Conservation (phyloP, 2,329 filamentous ascomycete genomes). For the Paraconiothyrium sp. region DNA sequence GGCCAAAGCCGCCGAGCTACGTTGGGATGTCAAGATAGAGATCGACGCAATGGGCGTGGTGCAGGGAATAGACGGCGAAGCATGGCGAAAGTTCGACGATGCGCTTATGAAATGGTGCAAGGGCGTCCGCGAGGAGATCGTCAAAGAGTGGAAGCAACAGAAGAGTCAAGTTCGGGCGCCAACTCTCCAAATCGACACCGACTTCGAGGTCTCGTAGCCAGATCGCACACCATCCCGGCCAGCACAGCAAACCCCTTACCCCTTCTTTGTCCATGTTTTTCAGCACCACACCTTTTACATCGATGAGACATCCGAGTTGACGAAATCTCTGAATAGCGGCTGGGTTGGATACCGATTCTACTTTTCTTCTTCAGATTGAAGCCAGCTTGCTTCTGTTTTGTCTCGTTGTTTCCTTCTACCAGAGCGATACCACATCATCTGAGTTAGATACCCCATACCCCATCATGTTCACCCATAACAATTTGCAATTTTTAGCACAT, state of each 20-base stretch:
- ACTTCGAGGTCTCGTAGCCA: conserved; percentile 39
- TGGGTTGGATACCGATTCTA: conserved; percentile 15
- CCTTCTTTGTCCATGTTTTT: conserved; percentile 40
- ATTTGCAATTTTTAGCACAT: conserved; percentile 20
- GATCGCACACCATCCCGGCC: neutral
- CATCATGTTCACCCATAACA: conserved; percentile 5
- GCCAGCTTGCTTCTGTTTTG: neutral
- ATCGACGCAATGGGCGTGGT: conserved; percentile 89
- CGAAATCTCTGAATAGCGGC: conserved; percentile 16
- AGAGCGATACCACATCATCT: conserved; percentile 21
- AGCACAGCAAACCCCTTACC: neutral
- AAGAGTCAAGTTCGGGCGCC: conserved; percentile 49
- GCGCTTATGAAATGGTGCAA: conserved; percentile 86
- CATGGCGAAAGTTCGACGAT: conserved; percentile 84
- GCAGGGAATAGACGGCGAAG: conserved; percentile 72
- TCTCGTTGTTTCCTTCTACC: conserved; percentile 15
- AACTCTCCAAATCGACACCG: conserved; percentile 50
- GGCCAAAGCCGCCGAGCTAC: conserved; percentile 93
- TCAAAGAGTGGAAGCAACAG: conserved; percentile 70
- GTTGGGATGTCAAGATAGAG: conserved; percentile 86
- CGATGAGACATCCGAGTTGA: conserved; percentile 35
- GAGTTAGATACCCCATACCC: conserved; percentile 18
- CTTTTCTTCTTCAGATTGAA: neutral
- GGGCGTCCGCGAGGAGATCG: conserved; percentile 83
- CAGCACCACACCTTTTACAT: conserved; percentile 19